phyloP scores from a whole-genome alignment of 345 rosid species.

The Eucalyptus virginea region DNA sequence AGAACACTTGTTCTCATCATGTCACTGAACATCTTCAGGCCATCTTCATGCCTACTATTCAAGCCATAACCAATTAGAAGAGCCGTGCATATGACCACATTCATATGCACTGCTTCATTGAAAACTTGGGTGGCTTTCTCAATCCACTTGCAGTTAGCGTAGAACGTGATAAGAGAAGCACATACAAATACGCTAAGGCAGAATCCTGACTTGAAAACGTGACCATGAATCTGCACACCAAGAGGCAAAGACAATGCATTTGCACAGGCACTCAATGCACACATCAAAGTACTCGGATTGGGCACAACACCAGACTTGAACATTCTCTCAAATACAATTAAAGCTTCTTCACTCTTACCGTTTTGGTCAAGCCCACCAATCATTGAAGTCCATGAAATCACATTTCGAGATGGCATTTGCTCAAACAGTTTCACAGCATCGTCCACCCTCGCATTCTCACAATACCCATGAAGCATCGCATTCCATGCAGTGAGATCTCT shows the following conservation, averaged over 20 bases:
- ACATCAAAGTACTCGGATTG: conserved; percentile 34
- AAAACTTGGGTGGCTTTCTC: too few species aligned
- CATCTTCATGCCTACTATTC: conserved; percentile 37
- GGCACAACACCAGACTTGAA: conserved; percentile 19
- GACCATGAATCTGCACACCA: conserved; percentile 54
- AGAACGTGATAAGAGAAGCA: too few species aligned
- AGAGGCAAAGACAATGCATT: not conserved
- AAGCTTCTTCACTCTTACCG: conserved; percentile 42
- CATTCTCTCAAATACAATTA: conserved; percentile 38
- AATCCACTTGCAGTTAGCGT: too few species aligned
- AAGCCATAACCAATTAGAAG: not conserved
- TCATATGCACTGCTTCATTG: too few species aligned
- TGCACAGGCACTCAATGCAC: too few species aligned
- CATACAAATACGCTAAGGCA: too few species aligned
- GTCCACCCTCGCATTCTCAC: too few species aligned
- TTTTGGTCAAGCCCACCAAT: conserved; percentile 58
- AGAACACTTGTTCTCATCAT: conserved; percentile 36
- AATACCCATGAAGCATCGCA: too few species aligned
- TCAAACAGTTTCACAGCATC: too few species aligned
- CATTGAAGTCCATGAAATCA: conserved; percentile 80
- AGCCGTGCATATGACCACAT: too few species aligned
- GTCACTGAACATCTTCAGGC: not conserved
- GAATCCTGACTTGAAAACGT: not conserved
- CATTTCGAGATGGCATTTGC: too few species aligned
- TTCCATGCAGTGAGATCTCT: fast-evolving